A percentile compares a stretch with the other conserved stretches of the same genome.
Evolutionary conservation across 768 basidiomycete species (phyloP).

Genomic region (Candolleomyces aberdarensis): DNA sequence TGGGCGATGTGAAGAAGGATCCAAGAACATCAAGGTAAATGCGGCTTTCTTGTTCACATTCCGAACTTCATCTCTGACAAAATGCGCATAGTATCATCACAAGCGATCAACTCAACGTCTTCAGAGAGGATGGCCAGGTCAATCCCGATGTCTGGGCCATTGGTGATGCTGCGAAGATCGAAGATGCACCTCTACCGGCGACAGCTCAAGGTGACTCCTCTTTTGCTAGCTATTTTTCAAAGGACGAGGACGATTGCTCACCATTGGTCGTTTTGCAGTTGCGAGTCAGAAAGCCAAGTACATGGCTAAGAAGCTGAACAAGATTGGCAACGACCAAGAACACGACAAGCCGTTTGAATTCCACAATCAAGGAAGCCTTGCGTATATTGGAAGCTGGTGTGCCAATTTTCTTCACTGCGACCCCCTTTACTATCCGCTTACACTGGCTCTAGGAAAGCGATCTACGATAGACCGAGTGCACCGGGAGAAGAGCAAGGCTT

Average conservation of each 20-base stretch:
- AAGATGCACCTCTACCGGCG: constrained; percentile 62
- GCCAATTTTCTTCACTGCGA: background rate
- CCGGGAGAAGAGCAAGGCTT: constrained; percentile 36
- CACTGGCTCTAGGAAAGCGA: constrained; percentile 55
- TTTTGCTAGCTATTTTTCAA: constrained; percentile 6
- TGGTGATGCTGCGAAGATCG: constrained; percentile 70
- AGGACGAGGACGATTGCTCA: background rate
- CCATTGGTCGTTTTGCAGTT: constrained; percentile 36
- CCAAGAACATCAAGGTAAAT: constrained; percentile 51
- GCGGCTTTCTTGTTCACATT: background rate
- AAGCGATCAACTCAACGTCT: constrained; percentile 58
- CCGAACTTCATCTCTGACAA: background rate
- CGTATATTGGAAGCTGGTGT: constrained; percentile 75
- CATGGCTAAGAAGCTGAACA: constrained; percentile 64
- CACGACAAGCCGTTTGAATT: constrained; percentile 60
- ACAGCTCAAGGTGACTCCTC: constrained; percentile 70
- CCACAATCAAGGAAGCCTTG: constrained; percentile 69
- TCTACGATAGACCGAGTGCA: constrained; percentile 63
- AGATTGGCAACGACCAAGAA: constrained; percentile 47
- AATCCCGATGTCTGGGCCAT: constrained; percentile 77
- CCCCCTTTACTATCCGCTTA: constrained; percentile 5
- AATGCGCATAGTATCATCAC: constrained; percentile 32
- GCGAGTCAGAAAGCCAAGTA: constrained; percentile 77
- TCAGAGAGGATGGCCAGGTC: constrained; percentile 48
- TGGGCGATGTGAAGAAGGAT: constrained; percentile 60